Percentiles rank a stretch among this genome's conserved stretches.
Evolutionary conservation across 495 filamentous ascomycete genomes (phyloP).

Genomic region (Parathielavia hyrcaniae): DNA sequence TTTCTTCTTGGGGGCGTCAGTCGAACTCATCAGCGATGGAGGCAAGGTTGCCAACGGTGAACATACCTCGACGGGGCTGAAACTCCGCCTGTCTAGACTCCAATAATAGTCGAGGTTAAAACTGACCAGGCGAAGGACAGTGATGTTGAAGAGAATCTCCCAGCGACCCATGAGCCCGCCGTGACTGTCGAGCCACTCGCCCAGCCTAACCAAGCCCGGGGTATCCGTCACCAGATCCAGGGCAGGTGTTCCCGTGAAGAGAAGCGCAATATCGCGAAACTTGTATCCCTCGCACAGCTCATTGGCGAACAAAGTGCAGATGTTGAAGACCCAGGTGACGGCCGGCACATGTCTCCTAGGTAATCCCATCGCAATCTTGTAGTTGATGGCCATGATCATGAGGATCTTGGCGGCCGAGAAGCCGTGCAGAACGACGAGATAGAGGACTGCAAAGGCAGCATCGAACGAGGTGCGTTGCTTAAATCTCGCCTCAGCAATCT

Average conservation of each 20-base stretch:
- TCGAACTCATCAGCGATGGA: constrained; percentile 12
- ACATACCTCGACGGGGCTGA: constrained; percentile 79
- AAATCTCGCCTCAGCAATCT: constrained; percentile 59
- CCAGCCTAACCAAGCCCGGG: constrained; percentile 49
- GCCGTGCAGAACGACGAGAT: constrained; percentile 74
- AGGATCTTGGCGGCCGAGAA: constrained; percentile 78
- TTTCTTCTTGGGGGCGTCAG: constrained; percentile 91
- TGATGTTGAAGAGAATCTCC: constrained; percentile 96
- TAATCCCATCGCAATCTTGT: constrained; percentile 61
- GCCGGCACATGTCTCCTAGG: constrained; percentile 61
- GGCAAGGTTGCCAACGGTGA: neutral
- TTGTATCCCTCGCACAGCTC: constrained; percentile 76
- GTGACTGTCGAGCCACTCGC: constrained; percentile 61
- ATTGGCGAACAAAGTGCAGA: constrained; percentile 80
- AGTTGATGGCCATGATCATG: constrained; percentile 74
- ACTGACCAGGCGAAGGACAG: constrained; percentile 85
- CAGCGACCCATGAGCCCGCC: constrained; percentile 80
- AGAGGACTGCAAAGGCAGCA: constrained; percentile 70
- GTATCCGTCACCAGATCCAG: constrained; percentile 31
- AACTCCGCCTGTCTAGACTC: constrained; percentile 61
- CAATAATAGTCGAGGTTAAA: constrained; percentile 98
- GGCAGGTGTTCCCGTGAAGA: constrained; percentile 40
- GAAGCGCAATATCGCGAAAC: constrained; percentile 53
- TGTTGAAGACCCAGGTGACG: constrained; percentile 92
- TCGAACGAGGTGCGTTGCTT: constrained; percentile 80